A percentile compares a stretch with the other conserved stretches of the same genome.
phyloP scores from a whole-genome alignment of 495 filamentous ascomycete genomes.

The Neurospora sp. region DNA sequence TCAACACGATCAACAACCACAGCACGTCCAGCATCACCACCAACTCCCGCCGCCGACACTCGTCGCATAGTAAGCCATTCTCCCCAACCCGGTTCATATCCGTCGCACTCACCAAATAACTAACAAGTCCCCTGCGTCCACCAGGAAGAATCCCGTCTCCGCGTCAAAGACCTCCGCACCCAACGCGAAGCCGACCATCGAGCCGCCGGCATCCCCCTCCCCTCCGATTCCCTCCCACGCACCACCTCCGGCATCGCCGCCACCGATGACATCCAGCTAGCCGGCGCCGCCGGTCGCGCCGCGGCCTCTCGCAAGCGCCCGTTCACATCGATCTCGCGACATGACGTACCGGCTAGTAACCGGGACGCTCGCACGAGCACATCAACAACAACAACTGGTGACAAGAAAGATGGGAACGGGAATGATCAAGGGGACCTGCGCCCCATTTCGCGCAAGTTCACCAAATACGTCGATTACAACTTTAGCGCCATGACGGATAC shows the following conservation, averaged over 20 bases:
- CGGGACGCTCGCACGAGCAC: constrained; percentile 49
- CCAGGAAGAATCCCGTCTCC: constrained; percentile 83
- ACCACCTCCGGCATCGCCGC: constrained; percentile 30
- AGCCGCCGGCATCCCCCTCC: constrained; percentile 14
- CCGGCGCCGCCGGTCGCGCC: constrained; percentile 25
- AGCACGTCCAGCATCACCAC: constrained; percentile 39
- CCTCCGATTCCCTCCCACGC: constrained; percentile 13
- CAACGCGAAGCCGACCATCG: constrained; percentile 49
- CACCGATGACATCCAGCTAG: constrained; percentile 25
- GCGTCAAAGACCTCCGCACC: constrained; percentile 80
- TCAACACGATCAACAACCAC: constrained; percentile 16
- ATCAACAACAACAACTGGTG: neutral
- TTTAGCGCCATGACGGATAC: constrained; percentile 97
- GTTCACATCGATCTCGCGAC: constrained; percentile 51
- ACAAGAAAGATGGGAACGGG: constrained; percentile 26
- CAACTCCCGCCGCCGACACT: constrained; percentile 61
- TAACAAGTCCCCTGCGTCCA: neutral
- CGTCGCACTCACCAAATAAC: neutral
- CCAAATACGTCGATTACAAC: constrained; percentile 92
- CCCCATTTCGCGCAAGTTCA: constrained; percentile 50
- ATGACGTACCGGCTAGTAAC: constrained; percentile 47
- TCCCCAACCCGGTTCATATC: neutral
- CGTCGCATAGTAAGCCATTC: constrained; percentile 49
- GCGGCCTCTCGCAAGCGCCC: constrained; percentile 38
- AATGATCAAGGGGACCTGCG: constrained; percentile 39